Evolutionary conservation across 371 early-diverging fungal genomes (phyloP), one percentile per base, ranked within the genome.

Genomic region (Nematocida major): DNA sequence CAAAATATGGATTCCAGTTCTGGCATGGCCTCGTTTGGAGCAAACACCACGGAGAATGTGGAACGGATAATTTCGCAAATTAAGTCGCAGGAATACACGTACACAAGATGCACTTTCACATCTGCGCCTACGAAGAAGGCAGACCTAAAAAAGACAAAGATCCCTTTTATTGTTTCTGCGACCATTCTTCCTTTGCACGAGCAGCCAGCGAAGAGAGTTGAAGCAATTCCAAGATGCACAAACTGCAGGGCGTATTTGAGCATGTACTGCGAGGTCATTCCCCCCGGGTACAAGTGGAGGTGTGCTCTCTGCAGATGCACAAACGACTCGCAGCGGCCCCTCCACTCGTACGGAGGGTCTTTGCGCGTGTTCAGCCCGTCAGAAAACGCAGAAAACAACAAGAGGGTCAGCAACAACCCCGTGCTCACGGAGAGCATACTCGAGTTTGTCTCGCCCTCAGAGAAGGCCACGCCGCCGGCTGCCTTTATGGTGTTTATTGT

Each of bases 221-320:
- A 22, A 20, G 54, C 11, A 47, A 73, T 62, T 50, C 78, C 81
- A 30, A 54, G 84, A 18, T 85, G 85, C 59, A 45, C 32, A 15
- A 43, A 76, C 13, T 85, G 85, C 59, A 82, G 82, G 53, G 80
- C 76, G 5, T 85, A 85, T 59, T 30, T 85, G 20, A 84, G 82
- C 73, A 83, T 83, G 13, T 84, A 73, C 67, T 78, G 80, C 32
- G 83, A 85, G 76, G 79, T 85, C 4, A 79, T 85, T 32, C 77
- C 81, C 5, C 85, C 85, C 24, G 85, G 85, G 20, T 63, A 78
- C 39, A 80, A 82, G 65, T 85, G 85, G 85, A 79, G 79, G 45
- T 85, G 85, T 66, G 79, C 82, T 66, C 36, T 85, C 22, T 85
- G 85, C 68, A 22, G 59, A 22, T 47, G 20, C 22, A 67, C 79